Evolutionary conservation across 2,329 filamentous ascomycete genomes (phyloP), one percentile per base, ranked within the genome.

Genomic region (Colletotrichum paranaense): DNA sequence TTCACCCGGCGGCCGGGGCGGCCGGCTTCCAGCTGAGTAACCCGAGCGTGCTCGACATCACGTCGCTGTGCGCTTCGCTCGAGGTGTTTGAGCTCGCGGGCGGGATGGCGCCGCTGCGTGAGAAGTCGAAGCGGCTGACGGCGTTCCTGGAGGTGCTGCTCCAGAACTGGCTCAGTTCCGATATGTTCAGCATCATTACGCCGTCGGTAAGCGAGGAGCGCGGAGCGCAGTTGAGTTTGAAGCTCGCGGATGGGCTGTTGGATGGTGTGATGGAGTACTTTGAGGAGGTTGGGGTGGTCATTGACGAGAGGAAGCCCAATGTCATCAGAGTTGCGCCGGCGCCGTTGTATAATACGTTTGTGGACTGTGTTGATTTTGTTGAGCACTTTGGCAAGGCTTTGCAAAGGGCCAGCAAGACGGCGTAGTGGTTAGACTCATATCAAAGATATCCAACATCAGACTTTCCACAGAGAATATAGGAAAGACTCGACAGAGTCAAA

Each of bases 21-120:
- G 91, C 88, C 42, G 95, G 95, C 4, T 98, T 91, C 82, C 94
- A 97, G 82, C 82, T 96, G n/a, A 94, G 92, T 63, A 98, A 98
- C 80, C 94, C 93, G 46, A 89, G 90, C 9, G 92, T 92, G 19
- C 85, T 95, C 8, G 94, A 96, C 78, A 89, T 94, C 74, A 92
- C 92, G 6, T 89, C 91, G 9, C 87, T 97, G 5, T 85, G 89
- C 60, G 93, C 92, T 0, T 91, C 92, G n/a, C 86, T 97, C 32
- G 89, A 91, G 62, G 86, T 96, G 22, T 95, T 94, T 81, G 88
- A 88, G 65, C 84, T 88, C 77, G 92, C 93, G 1, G 88, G 86
- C 24, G 94, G 81, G 53, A 77, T 97, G 86, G 78, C 81, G 5
- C 87, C 86, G 7, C 82, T 97, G 57, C 87, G 94, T 38, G 83